Evolutionary conservation across 139 green algal genomes (phyloP).

Genomic region (Bryopsis sp.): DNA sequence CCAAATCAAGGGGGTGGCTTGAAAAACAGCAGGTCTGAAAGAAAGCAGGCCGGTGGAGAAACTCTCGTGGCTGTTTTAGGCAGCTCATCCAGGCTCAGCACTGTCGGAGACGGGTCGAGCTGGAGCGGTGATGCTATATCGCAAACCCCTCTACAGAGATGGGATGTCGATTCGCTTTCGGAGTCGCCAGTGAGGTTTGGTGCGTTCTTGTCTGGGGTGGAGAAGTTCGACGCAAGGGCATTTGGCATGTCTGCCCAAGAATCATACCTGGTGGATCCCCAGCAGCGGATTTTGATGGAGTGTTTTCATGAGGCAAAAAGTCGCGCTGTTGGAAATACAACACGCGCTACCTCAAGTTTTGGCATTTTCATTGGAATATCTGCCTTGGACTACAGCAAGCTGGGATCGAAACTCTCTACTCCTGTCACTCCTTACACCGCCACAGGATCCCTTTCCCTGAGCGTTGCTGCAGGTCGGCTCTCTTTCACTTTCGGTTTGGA

Average conservation of each 20-base stretch:
- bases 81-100: neutral
- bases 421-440: conserved; percentile 45
- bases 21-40: no score
- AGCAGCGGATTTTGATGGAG: conserved; percentile 80
- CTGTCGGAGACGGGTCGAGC: neutral
- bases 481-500: conserved; percentile 68
- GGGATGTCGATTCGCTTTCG: conserved; percentile 33
- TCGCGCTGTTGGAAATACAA: conserved; percentile 5
- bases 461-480: conserved; percentile 63
- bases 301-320: conserved; percentile 16
- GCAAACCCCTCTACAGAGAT: conserved; percentile 26
- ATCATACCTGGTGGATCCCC: conserved; percentile 68
- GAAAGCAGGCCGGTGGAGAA: no score
- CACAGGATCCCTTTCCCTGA: conserved; percentile 50
- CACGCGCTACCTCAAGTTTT: neutral
- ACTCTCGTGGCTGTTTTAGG: neutral
- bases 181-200: conserved; percentile 47
- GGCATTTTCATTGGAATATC: conserved; percentile 46
- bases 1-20: neutral
- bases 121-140: conserved; percentile 20
- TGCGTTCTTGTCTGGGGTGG: conserved; percentile 39
- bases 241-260: conserved; percentile 61
- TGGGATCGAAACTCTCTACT: conserved; percentile 27
- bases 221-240: conserved; percentile 54
- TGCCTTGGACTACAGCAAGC: conserved; percentile 43